These are phyloP conservation scores for Mikania micrantha DNA, from an alignment of 129 eudicot genomes.

Conservation along the genomic window DNA sequence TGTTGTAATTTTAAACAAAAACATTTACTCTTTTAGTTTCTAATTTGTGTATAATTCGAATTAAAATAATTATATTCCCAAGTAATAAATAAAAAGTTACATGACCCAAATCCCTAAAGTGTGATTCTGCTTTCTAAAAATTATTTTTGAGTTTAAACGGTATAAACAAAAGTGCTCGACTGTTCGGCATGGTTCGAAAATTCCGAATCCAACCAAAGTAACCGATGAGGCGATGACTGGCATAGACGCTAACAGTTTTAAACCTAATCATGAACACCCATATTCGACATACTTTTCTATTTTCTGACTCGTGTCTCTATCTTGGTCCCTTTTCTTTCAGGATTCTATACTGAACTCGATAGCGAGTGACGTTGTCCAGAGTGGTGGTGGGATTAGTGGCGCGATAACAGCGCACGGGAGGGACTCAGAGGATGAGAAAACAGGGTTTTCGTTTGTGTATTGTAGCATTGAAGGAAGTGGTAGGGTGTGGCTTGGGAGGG, in stretches of 20 bases:
- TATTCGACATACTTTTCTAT: neutral
- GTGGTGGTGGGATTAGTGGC: constrained; percentile 56
- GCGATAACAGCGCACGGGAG: constrained; percentile 77
- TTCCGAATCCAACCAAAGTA: no score
- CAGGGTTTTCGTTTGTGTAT: constrained; percentile 75
- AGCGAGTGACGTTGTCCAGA: constrained; percentile 37
- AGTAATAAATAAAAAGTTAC: no score
- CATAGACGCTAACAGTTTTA: neutral
- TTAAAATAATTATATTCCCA: no score
- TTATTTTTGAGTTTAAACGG: no score
- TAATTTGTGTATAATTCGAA: no score
- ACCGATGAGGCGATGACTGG: no score
- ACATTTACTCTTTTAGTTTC: no score
- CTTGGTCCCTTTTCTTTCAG: constrained; percentile 24
- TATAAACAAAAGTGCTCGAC: no score
- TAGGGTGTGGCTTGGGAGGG: constrained; percentile 84
- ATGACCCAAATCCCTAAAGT: no score
- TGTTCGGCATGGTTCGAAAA: no score
- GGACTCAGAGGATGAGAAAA: constrained; percentile 42
- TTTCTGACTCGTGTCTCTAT: neutral
- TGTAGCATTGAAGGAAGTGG: constrained; percentile 71
- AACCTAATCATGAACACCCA: neutral
- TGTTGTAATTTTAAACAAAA: no score
- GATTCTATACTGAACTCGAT: constrained; percentile 57
- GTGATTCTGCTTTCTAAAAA: no score